A percentile compares a stretch with the other conserved stretches of the same genome.
phyloP scores from a whole-genome alignment of 257 asterid species.

The Scutellaria baicalensis region DNA sequence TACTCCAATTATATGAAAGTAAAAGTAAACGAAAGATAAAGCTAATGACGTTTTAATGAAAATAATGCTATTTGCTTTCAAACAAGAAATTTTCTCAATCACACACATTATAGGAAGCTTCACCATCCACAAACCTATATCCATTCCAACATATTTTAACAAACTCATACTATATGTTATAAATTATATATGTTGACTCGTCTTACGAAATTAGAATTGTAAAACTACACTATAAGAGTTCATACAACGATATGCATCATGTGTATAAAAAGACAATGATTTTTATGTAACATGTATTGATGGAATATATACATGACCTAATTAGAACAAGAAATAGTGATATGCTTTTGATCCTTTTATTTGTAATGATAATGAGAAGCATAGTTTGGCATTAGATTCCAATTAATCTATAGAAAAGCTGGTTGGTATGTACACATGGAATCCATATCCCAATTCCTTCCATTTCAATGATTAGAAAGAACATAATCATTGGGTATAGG shows the following conservation, averaged over 20 bases:
- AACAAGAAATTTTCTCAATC: neutral
- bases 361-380: neutral
- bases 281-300: neutral
- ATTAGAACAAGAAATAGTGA: neutral
- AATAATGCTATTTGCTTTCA: neutral
- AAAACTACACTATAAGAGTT: too few species aligned
- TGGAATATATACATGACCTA: neutral
- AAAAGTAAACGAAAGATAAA: neutral
- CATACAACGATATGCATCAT: neutral
- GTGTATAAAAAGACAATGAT: neutral
- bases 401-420: neutral
- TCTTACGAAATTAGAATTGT: too few species aligned
- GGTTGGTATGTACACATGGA: conserved; percentile 6
- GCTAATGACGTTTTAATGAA: neutral
- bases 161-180: too few species aligned
- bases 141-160: too few species aligned
- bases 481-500: neutral
- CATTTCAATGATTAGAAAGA: neutral
- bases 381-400: conserved; percentile 18
- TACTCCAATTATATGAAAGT: neutral
- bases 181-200: too few species aligned
- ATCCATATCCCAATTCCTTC: neutral
- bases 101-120: too few species aligned
- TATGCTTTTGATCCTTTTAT: neutral
- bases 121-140: too few species aligned